Percentiles rank a stretch among this genome's conserved stretches.
Evolutionary conservation across 1,284 basidiomycete genomes (phyloP).

Genomic region (Mycena citricolor): DNA sequence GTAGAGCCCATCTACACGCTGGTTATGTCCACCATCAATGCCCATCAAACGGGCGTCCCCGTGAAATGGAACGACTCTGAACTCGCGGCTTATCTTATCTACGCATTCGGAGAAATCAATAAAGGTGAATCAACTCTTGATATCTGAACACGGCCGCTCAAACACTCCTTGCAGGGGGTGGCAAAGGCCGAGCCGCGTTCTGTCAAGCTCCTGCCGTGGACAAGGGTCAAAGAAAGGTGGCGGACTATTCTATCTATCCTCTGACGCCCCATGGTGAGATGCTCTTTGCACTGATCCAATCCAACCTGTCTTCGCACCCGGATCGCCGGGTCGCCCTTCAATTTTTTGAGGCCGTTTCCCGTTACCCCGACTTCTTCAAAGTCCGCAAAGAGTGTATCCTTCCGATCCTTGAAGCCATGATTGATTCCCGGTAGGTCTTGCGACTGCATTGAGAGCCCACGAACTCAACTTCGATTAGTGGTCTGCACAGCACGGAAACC

Average conservation of each 20-base stretch:
- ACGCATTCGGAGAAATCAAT: slow-evolving; percentile 91
- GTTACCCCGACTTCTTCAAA: slow-evolving; percentile 97
- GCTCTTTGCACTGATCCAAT: slow-evolving; percentile 81
- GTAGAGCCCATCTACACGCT: slow-evolving; percentile 70
- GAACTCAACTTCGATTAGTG: slow-evolving; percentile 56
- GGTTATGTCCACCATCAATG: slow-evolving; percentile 70
- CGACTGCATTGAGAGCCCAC: too few species aligned
- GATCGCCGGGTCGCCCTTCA: slow-evolving; percentile 89
- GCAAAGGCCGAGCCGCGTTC: slow-evolving; percentile 76
- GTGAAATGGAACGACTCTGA: slow-evolving; percentile 95
- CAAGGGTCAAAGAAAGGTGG: slow-evolving; percentile 64
- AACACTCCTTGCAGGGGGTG: slow-evolving; percentile 61
- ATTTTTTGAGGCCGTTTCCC: slow-evolving; percentile 90
- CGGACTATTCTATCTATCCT: slow-evolving; percentile 83
- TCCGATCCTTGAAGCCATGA: slow-evolving; percentile 86
- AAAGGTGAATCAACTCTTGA: slow-evolving; percentile 70
- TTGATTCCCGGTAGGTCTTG: slow-evolving; percentile 70
- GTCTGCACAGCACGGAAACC: slow-evolving; percentile 80
- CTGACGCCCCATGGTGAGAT: slow-evolving; percentile 91
- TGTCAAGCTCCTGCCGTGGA: slow-evolving; percentile 65
- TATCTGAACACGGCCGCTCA: too few species aligned
- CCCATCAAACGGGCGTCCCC: slow-evolving; percentile 57
- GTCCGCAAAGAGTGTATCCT: slow-evolving; percentile 85
- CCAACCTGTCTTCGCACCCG: slow-evolving; percentile 81
- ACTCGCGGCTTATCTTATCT: slow-evolving; percentile 88